Base-by-base conservation (phyloP, 2,329 filamentous ascomycete species). In the Pseudocercospora eumusae region DNA sequence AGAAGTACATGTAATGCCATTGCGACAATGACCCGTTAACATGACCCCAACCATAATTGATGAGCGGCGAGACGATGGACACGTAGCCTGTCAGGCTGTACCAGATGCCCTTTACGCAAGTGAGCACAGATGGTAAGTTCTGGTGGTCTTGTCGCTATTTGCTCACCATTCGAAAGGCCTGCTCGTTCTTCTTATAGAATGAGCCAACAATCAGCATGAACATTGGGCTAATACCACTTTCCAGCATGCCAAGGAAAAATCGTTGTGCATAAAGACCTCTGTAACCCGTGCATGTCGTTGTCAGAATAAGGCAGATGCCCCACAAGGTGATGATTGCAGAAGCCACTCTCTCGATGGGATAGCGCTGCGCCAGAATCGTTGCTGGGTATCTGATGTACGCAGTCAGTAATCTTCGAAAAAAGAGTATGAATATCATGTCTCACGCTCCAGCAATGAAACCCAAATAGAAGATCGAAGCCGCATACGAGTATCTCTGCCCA, bases 161-260 rank as follows among this genome's bases (percentile, higher is more conserved):
- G 25, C 47, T 52, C 6, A 52, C 66, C 59, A 71, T 69, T 2
- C 70, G 65, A 18, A 70, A 67, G 20, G 69, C 69, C 59, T 73
- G 70, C 45, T 73, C 70, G 28, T 66, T 60, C 58, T 70, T 71
- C 62, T 68, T 69, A 57, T 71, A 72, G 60, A 63, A 71, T 0
- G 59, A 61, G 3, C 62, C 62, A 4, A 61, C 56, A 20, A 64
- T 59, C 50, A 64, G 55, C 59, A 64, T 64, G 31, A 61, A 64
- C 62, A 64, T 64, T 1, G 62, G 62, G 11, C 59, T 61, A 5
- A 64, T 80, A 11, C 83, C 80, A 4, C 77, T 79, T 68, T 87
- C 84, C 1, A 86, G 71, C 6, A 84, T 76, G 0, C 84, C 84
- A 1, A 86, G 75, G 55, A 84, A 81, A 75, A 86, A 86, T 4